Base-by-base conservation (phyloP, 2,329 filamentous ascomycete genomes). In the Stemphylium beticola region DNA sequence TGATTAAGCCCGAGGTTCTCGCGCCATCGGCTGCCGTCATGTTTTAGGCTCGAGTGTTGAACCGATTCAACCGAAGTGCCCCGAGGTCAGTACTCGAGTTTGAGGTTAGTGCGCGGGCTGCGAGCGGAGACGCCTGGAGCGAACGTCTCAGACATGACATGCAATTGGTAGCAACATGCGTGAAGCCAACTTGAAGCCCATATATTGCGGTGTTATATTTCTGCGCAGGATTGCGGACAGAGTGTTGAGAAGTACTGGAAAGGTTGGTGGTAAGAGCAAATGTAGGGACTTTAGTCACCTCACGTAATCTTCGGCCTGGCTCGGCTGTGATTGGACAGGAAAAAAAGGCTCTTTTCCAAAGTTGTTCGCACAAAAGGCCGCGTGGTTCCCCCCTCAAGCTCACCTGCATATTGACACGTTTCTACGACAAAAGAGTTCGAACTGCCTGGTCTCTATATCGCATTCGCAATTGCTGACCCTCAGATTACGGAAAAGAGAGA, bases 351-450 rank as follows among this genome's bases (percentile, higher is more conserved):
- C 41, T 44, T 33, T n/a, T 18, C 41, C 22, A 17, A 7, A 20
- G 49, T 43, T 38, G 36, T 49, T 38, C 17, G 42, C 42, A 48
- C 43, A 45, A 49, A 48, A 58, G 52, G 40, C 39, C 53, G 49
- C 38, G 17, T 37, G 32, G 33, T 45, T 44, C 47, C 18, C 33
- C 20, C n/a, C 40, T 37, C 42, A 20, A 37, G 22, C 46, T 46
- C 49, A 55, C 20, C 18, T 43, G 31, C 26, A 20, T 45, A 39
- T 38, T n/a, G 14, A 29, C 9, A 49, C 29, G n/a, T 44, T 47
- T 37, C 22, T 14, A 18, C 31, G 15, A 36, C 26, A 11, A 37
- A 31, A 12, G 43, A 17, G 29, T 31, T 20, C 15, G n/a, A 32
- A 24, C 15, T n/a, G 3, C 22, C 36, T 44, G 40, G 40, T 53